Conservation (phyloP, 306 rosid genomes). For the Argentina anserina region DNA sequence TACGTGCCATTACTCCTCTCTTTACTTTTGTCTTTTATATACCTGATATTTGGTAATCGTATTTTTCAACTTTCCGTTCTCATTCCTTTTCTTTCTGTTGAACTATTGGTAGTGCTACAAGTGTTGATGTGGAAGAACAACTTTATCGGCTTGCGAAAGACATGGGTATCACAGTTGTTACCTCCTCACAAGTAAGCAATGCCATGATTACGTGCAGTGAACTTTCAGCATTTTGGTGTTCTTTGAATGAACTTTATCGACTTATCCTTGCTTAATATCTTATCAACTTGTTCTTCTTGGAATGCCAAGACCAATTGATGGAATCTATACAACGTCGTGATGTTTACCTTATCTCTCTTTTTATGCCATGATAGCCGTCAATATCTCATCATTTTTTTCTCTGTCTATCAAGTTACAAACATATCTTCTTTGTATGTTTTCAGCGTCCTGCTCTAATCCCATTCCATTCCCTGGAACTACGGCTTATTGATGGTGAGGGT, state of each 20-base stretch:
- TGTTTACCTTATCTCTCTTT: not conserved
- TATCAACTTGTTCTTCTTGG: not conserved
- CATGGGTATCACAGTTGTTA: slow-evolving; percentile 83
- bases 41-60: slow-evolving; percentile 9
- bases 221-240: not conserved
- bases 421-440: slow-evolving; percentile 14
- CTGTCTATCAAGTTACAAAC: not conserved
- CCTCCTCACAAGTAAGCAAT: slow-evolving; percentile 88
- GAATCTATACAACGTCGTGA: not conserved
- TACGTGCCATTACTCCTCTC: slow-evolving; percentile 34
- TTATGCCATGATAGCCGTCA: not conserved
- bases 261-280: not conserved
- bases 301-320: not conserved
- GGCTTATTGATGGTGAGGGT: slow-evolving; percentile 96
- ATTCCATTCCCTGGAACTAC: slow-evolving; percentile 73
- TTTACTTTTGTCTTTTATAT: not conserved
- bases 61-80: not conserved
- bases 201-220: not conserved
- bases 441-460: slow-evolving; percentile 99
- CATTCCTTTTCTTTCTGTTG: slow-evolving; percentile 5
- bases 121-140: slow-evolving; percentile 96
- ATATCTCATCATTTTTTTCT: not conserved
- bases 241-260: not conserved
- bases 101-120: slow-evolving; percentile 74
- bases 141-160: slow-evolving; percentile 80